phyloP scores from a whole-genome alignment of 2,329 filamentous ascomycete species.

The Trichoderma sp. region DNA sequence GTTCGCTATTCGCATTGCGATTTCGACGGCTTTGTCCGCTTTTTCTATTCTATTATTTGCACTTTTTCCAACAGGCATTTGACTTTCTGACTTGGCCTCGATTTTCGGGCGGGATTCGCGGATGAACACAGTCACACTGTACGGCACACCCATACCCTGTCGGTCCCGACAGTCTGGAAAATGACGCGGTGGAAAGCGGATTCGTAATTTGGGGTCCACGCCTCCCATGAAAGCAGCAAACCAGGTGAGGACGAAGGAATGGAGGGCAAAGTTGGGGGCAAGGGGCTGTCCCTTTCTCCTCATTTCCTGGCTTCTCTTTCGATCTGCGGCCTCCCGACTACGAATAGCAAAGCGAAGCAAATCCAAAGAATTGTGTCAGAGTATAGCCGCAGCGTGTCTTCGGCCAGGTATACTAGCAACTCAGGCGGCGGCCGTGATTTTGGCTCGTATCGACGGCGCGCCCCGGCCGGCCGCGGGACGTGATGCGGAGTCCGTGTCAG shows the following conservation, averaged over 20 bases:
- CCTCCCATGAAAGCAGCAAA: conserved; percentile 12
- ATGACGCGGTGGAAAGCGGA: conserved; percentile 38
- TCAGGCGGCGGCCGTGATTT: conserved; percentile 17
- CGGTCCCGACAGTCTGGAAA: conserved; percentile 44
- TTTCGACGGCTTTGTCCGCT: not conserved
- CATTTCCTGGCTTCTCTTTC: not conserved
- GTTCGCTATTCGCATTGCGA: not conserved
- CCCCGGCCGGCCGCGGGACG: conserved; percentile 21
- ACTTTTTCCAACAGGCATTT: not conserved
- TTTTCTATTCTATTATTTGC: not conserved
- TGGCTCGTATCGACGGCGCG: conserved; percentile 20
- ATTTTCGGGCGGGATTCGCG: conserved; percentile 19
- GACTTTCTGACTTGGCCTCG: not conserved
- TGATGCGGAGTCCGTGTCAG: conserved; percentile 21
- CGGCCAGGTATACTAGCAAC: not conserved
- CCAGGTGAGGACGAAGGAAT: conserved; percentile 1
- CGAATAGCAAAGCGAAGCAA: not conserved
- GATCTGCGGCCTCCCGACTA: not conserved
- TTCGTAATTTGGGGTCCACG: conserved; percentile 35
- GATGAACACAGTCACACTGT: conserved; percentile 19
- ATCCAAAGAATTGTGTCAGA: not conserved
- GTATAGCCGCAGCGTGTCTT: not conserved
- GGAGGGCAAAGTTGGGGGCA: not conserved
- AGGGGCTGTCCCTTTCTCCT: conserved; percentile 11
- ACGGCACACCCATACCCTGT: conserved; percentile 10